A percentile compares a stretch with the other conserved stretches of the same genome.
Evolutionary conservation across 2,329 filamentous ascomycete species (phyloP).

Genomic region (Dactylellina cionopaga): DNA sequence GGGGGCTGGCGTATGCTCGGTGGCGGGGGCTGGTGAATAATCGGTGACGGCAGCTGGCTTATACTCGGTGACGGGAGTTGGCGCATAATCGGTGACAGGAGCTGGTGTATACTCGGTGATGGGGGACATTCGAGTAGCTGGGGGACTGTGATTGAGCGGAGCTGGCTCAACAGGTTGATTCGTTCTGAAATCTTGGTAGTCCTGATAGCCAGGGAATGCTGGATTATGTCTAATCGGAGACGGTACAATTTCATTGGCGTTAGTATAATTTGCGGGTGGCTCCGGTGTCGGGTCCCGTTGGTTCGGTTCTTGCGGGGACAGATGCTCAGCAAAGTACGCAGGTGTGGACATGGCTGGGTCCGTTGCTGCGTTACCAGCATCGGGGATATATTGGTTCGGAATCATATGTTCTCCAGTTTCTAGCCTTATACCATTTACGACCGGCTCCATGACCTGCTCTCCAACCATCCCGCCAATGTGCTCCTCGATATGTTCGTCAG

Average conservation of each 20-base stretch:
- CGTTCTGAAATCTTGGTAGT: constrained; percentile 26
- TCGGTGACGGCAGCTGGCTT: too few species aligned
- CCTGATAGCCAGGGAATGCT: constrained; percentile 25
- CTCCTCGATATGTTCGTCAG: too few species aligned
- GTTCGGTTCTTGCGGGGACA: too few species aligned
- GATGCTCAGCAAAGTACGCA: too few species aligned
- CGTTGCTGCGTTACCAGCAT: too few species aligned
- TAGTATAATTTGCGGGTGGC: not conserved
- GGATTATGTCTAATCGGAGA: constrained; percentile 19
- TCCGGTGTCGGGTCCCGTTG: too few species aligned
- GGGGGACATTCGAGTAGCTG: not conserved
- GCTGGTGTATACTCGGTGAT: not conserved
- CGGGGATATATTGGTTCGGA: too few species aligned
- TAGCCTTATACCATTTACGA: too few species aligned
- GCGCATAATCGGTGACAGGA: not conserved
- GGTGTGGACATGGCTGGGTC: too few species aligned
- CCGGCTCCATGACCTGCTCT: too few species aligned
- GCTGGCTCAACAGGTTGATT: not conserved
- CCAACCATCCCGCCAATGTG: too few species aligned
- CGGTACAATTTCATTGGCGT: not conserved
- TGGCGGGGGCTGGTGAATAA: not conserved
- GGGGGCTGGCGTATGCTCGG: not conserved
- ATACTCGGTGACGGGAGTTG: not conserved
- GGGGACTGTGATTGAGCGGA: not conserved
- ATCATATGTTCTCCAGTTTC: too few species aligned